Percentiles rank a stretch among this genome's conserved stretches.
phyloP scores from a whole-genome alignment of 2,329 filamentous ascomycete genomes.

The Alternaria metachromatica region DNA sequence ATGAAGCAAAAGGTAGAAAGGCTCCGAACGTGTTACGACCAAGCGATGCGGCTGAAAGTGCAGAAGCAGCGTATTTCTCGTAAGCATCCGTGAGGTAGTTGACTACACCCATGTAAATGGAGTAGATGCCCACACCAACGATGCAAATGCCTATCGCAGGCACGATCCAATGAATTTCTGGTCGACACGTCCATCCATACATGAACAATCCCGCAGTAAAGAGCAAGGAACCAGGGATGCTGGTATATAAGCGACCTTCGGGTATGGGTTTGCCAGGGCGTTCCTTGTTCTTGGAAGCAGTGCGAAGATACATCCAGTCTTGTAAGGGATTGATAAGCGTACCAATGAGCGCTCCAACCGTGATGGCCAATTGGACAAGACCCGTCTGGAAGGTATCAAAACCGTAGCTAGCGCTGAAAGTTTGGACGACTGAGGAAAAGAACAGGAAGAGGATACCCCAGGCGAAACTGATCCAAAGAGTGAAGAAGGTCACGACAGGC shows the following conservation, averaged over 20 bases:
- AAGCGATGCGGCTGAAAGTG: constrained; percentile 55
- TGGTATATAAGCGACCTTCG: constrained; percentile 53
- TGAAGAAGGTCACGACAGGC: constrained; percentile 53
- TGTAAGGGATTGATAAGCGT: constrained; percentile 51
- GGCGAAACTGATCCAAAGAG: constrained; percentile 54
- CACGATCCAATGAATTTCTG: constrained; percentile 44
- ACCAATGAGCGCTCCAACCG: constrained; percentile 52
- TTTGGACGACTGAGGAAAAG: constrained; percentile 51
- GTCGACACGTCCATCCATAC: constrained; percentile 21
- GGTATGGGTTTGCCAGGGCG: constrained; percentile 50
- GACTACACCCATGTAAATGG: constrained; percentile 56
- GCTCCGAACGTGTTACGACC: constrained; percentile 55
- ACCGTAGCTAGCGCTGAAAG: constrained; percentile 48
- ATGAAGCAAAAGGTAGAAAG: constrained; percentile 55
- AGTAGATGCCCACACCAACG: constrained; percentile 30
- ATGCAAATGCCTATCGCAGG: constrained; percentile 22
- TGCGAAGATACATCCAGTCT: constrained; percentile 40
- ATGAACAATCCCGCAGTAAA: constrained; percentile 39
- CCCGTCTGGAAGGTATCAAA: constrained; percentile 46
- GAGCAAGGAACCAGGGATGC: constrained; percentile 52
- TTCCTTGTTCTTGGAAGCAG: constrained; percentile 44
- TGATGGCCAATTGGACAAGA: constrained; percentile 52
- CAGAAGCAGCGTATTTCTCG: constrained; percentile 56
- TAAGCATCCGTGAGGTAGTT: constrained; percentile 59
- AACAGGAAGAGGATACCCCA: constrained; percentile 55